A percentile compares a stretch with the other conserved stretches of the same genome.
phyloP scores from a whole-genome alignment of 805 yeast genomes.

The Kluyveromyces dobzhanskii region DNA sequence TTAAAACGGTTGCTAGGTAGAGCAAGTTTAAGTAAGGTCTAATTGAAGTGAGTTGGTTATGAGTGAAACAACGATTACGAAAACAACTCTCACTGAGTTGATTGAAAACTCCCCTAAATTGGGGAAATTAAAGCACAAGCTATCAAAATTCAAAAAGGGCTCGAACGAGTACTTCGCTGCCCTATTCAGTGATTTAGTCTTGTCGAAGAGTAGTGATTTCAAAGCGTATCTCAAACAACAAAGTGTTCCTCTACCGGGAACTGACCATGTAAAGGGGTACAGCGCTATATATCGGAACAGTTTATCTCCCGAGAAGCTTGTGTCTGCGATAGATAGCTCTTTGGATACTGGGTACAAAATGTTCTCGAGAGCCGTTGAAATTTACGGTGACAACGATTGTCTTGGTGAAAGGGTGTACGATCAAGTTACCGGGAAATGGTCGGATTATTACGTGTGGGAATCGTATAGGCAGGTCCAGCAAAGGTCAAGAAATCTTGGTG shows the following conservation, averaged over 20 bases:
- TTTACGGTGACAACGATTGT: slow-evolving; percentile 33
- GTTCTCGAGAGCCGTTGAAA: slow-evolving; percentile 35
- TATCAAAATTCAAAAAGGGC: slow-evolving; percentile 15
- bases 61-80: neutral
- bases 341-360: slow-evolving; percentile 38
- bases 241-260: slow-evolving; percentile 31
- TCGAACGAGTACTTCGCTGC: slow-evolving; percentile 22
- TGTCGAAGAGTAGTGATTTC: slow-evolving; percentile 19
- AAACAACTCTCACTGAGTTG: slow-evolving; percentile 18
- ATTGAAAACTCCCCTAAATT: slow-evolving; percentile 19
- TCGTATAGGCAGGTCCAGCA: slow-evolving; percentile 36
- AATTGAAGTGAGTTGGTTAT: no score
- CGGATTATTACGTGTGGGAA: slow-evolving; percentile 35
- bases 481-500: slow-evolving; percentile 42
- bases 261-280: slow-evolving; percentile 34
- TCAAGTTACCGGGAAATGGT: slow-evolving; percentile 31
- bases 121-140: slow-evolving; percentile 10
- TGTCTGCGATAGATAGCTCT: slow-evolving; percentile 35
- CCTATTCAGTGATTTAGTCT: slow-evolving; percentile 17
- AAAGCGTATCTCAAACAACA: slow-evolving; percentile 23
- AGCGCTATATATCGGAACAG: slow-evolving; percentile 46
- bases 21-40: no score
- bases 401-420: slow-evolving; percentile 37
- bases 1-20: no score
- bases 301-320: slow-evolving; percentile 26